Evolutionary conservation across 1,284 basidiomycete species (phyloP), one percentile per base, ranked within the genome.

Genomic region (Chalciporus sp.): DNA sequence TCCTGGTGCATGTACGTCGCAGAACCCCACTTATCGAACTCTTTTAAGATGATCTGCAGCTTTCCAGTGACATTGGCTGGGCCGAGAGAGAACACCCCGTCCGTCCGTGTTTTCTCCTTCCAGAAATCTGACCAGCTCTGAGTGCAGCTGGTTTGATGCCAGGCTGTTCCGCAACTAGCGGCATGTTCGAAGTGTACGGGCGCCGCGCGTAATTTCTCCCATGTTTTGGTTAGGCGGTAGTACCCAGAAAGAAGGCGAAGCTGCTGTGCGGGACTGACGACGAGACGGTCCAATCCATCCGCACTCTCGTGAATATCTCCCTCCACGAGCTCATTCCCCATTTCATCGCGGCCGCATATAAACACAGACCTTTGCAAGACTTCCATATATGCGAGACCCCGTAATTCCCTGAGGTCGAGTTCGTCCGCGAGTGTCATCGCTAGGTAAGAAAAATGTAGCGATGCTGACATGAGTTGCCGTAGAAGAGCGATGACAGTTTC

Each of bases 1-100:
- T 88, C 86, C 53, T 81, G 82, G 60, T 88, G 85, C 86, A 88
- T 88, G 63, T 87, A 86, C 17, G 82, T 83, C 56, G 82, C 83
- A 55, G 78, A 80, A 3, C 85, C 85, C 80, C 83, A 84, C 48
- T 80, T 73, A 52, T 86, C 86, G 56, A 84, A 84, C 55, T 88
- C 85, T 61, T 73, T 83, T 61, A 80, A 71, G 23, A 89, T 75
- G 49, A 79, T 74, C 61, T 72, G 79, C 59, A 89, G 64, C 53
- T 83, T 75, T 28, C 86, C 86, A 16, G 84, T 66, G 26, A 87
- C 83, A 61, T 89, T 85, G 26, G 84, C 83, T 4, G 81, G 65
- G 5, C 79, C 82, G 4, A 84, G 72, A 17, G 71, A 67, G 33
- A 88, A 72, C 26, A 89, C 79, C 3, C 74, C 65, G 39, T 88